Base-by-base conservation (phyloP, 805 yeast genomes). In the Kazachstania kunashirensis region DNA sequence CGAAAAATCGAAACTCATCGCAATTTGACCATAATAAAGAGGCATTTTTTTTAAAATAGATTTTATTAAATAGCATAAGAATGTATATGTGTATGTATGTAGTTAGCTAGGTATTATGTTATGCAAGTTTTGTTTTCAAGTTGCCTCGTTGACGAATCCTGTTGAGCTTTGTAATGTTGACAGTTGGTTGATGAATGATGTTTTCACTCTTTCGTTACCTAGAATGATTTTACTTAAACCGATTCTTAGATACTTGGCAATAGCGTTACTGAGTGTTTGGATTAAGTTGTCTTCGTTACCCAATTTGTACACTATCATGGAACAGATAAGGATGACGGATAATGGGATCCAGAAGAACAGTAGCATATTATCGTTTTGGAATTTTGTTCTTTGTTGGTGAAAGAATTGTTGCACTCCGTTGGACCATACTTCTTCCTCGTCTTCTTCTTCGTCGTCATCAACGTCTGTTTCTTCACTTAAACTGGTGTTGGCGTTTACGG, bases 321-420 rank as follows among this genome's bases (percentile, higher is more conserved):
- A 65, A 7, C 73, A 59, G 3, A 75, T 61, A 12, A 77, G 58
- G 19, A 81, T 57, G 15, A 77, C 47, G 38, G 84, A 61, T 25
- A 82, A 69, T 12, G 96, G 96, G 40, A 85, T 61, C 96, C 96
- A 86, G 70, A 86, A 85, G 55, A 85, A 83, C 40, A 84, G 61
- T 43, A 86, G 66, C 82, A 84, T 79, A 50, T 75, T 79, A 59
- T 86, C 96, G 49, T 84, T 79, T 47, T 59, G 62, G 39, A 71
- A 61, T 33, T 66, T 67, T 46, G 63, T 66, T 38, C 66, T 63
- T 43, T 65, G 63, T 15, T 38, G 34, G 39, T 54, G 59, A 49
- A 63, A 64, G 47, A 62, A 62, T 39, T 54, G 50, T 44, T 56
- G 58, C 31, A 62, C 55, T 24, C 58, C 49, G 20, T 57, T 58